A percentile compares a stretch with the other conserved stretches of the same genome.
These are phyloP conservation scores for Fusarium newnesense DNA, from an alignment of 2,329 filamentous ascomycete species.

Conservation along the genomic window DNA sequence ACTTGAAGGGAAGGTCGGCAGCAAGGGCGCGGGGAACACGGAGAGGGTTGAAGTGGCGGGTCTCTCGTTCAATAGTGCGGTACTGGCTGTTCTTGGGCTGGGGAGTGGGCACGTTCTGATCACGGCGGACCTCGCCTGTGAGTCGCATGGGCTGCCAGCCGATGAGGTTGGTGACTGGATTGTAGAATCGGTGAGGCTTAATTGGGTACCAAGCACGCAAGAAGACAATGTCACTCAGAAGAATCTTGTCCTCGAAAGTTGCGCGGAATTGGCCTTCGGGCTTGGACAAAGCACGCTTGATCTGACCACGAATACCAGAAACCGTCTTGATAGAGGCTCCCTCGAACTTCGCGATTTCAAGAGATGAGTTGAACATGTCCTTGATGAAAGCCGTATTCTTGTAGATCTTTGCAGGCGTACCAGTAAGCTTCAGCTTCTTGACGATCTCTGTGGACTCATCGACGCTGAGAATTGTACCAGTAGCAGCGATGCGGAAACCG, in stretches of 20 bases:
- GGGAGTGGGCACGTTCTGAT: slow-evolving; percentile 79
- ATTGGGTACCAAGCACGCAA: slow-evolving; percentile 96
- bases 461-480: slow-evolving; percentile 91
- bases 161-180: slow-evolving; percentile 91
- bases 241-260: slow-evolving; percentile 98
- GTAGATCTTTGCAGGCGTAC: slow-evolving; percentile 95
- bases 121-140: slow-evolving; percentile 88
- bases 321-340: slow-evolving; percentile 96
- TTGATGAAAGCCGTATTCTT: slow-evolving; percentile 99
- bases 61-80: slow-evolving; percentile 71
- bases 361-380: slow-evolving; percentile 93
- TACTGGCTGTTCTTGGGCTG: slow-evolving; percentile 87
- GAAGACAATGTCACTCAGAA: slow-evolving; percentile 97
- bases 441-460: slow-evolving; percentile 98
- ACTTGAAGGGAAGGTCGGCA: slow-evolving; percentile 89
- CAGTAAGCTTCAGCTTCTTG: slow-evolving; percentile 98
- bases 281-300: slow-evolving; percentile 93
- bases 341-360: slow-evolving; percentile 98
- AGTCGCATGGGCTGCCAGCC: slow-evolving; percentile 95
- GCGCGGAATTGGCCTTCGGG: slow-evolving; percentile 96
- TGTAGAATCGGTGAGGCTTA: slow-evolving; percentile 95
- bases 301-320: slow-evolving; percentile 93
- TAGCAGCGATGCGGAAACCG: slow-evolving; percentile 94
- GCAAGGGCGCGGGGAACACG: slow-evolving; percentile 83
- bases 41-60: slow-evolving; percentile 82